A percentile compares a stretch with the other conserved stretches of the same genome.
Conservation (phyloP, 1,284 basidiomycete genomes). For the Filobasidium uniguttulatum region DNA sequence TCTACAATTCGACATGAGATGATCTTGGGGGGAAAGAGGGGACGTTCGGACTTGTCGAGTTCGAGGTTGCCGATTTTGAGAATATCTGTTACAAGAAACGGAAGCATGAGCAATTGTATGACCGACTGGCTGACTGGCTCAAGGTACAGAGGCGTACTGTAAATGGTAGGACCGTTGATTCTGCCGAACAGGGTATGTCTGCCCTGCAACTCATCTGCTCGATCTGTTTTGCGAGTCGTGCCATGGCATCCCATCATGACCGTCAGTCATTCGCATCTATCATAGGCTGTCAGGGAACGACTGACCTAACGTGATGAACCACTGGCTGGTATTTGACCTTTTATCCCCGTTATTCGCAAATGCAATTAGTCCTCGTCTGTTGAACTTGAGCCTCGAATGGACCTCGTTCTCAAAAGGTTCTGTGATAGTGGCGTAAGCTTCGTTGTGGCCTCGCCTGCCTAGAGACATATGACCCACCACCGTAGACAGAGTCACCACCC, state of each 20-base stretch:
- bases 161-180: conserved; percentile 54
- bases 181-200: conserved; percentile 76
- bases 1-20: conserved; percentile 68
- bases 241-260: conserved; percentile 12
- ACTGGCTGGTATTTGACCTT: conserved; percentile 75
- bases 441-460: background rate
- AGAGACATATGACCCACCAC: conserved; percentile 43
- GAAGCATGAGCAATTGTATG: too few species aligned
- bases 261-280: background rate
- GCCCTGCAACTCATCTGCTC: conserved; percentile 73
- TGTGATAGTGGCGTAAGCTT: conserved; percentile 22
- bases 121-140: background rate
- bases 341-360: conserved; percentile 85
- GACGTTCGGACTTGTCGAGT: conserved; percentile 63
- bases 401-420: conserved; percentile 87
- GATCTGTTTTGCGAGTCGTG: conserved; percentile 42
- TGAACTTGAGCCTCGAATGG: conserved; percentile 61
- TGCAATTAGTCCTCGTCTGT: conserved; percentile 65
- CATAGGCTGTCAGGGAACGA: background rate
- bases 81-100: conserved; percentile 47
- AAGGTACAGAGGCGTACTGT: conserved; percentile 46
- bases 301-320: conserved; percentile 75
- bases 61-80: conserved; percentile 83
- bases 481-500: conserved; percentile 84
- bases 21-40: conserved; percentile 82